Evolutionary conservation across 1,284 basidiomycete species (phyloP), one percentile per base, ranked within the genome.

Genomic region (Flammula alnicola): DNA sequence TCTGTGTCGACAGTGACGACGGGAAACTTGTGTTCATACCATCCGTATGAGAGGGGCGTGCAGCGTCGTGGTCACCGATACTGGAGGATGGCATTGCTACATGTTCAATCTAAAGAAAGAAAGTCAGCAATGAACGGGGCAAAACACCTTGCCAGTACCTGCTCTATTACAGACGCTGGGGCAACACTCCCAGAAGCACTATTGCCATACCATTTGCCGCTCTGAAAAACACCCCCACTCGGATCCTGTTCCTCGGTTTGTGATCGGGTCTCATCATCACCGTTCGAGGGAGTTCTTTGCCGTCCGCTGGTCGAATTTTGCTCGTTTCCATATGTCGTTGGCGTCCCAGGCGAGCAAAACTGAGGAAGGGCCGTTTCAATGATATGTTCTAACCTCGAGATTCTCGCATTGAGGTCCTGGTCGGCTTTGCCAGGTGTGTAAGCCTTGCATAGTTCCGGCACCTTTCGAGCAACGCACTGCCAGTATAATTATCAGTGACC

Each of bases 391-490:
- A 92, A 74, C 44, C 90, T 77, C 36, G 83, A 75, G 19, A 92
- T 70, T 48, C 89, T 82, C 30, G 81, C 78, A 57, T 79, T 82
- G 37, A 92, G 70, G 66, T 92, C 89, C 63, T 91, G 86, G 65
- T 92, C 90, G 8, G 82, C 77, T 65, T 91, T 92, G 43, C 89
- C 89, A 5, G 89, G 90, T 5, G 88, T 91, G 62, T 92, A 92
- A 0, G 89, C 84, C 65, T 88, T 89, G 73, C 89, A 92, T 32
- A 92, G 72, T 54, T 92, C 88, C 22, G 88, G 88, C 0, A 92
- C 88, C 66, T 90, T 91, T 59, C 90, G 81, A 49, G 89, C 83
- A 54, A 91, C 69, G 58, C 89, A 92, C 87, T 91, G 54, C 14
- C 47, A 41, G 49, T 54, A 39, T 49, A 38, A 47, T 35, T 52